Conservation (phyloP, 768 basidiomycete genomes). For the Trametes cinnabarina region DNA sequence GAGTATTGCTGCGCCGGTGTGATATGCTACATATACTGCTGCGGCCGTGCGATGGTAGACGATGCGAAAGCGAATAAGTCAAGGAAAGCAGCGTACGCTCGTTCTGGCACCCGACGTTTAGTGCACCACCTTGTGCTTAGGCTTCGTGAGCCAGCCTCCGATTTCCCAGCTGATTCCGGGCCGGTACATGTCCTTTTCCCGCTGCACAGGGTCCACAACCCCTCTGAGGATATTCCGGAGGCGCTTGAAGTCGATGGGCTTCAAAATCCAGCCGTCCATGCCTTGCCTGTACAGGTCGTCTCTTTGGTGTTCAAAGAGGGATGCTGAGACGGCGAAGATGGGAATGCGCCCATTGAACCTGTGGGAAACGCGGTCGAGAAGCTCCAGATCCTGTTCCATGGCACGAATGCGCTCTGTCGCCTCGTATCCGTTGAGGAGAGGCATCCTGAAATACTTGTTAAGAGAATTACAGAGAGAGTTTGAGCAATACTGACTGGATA, state of each 20-base stretch:
- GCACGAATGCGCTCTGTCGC: slow-evolving; percentile 66
- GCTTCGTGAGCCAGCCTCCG: slow-evolving; percentile 55
- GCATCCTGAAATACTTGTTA: slow-evolving; percentile 52
- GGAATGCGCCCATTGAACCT: slow-evolving; percentile 64
- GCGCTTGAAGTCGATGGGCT: slow-evolving; percentile 77
- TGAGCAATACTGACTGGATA: slow-evolving; percentile 54
- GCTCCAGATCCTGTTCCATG: slow-evolving; percentile 43
- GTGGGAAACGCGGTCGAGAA: slow-evolving; percentile 36
- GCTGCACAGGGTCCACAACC: slow-evolving; percentile 50
- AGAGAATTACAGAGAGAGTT: background rate
- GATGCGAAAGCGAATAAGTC: background rate
- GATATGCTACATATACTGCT: slow-evolving; percentile 5
- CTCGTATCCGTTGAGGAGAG: slow-evolving; percentile 72
- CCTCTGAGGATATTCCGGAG: slow-evolving; percentile 58
- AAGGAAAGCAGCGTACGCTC: background rate
- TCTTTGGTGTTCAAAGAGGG: slow-evolving; percentile 57
- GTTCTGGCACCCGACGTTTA: background rate
- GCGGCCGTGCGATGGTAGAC: background rate
- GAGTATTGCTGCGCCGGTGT: slow-evolving; percentile 5
- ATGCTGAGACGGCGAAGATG: slow-evolving; percentile 81
- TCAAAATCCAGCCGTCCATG: slow-evolving; percentile 82
- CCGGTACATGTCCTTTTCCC: slow-evolving; percentile 50
- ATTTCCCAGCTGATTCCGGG: slow-evolving; percentile 57
- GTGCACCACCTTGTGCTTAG: background rate
- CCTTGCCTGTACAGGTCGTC: slow-evolving; percentile 51